Evolutionary conservation across 495 filamentous ascomycete genomes (phyloP), one percentile per base, ranked within the genome.

Genomic region (Annulohypoxylon nitens): DNA sequence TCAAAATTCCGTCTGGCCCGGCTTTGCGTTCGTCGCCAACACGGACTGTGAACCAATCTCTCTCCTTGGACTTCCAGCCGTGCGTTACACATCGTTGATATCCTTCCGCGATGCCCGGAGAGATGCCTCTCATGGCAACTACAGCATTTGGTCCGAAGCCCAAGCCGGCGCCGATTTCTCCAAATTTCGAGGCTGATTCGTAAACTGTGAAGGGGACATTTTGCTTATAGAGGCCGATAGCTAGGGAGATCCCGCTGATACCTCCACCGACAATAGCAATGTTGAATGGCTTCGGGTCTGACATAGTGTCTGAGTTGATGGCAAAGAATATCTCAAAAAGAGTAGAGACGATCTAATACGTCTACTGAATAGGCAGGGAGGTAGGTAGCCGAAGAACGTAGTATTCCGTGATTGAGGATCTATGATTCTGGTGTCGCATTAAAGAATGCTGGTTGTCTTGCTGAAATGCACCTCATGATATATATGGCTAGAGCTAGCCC

Each of bases 131-230:
- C 85, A 92, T 88, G 0, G 89, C 89, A 1, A 83, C 78, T 4
- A 85, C 79, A 6, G 89, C 83, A 74, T 91, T 91, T 37, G 88
- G 85, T 0, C 86, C 86, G 41, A 92, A 86, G 10, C 83, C 85
- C 3, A 92, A 83, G 10, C 90, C 90, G 2, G 90, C 90, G 30
- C 90, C 90, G 3, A 92, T 85, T 68, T 88, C 86, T 1, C 79
- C 79, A 43, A 90, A 86, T 0, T 70, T 70, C 4, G 74, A 57
- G 0, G 84, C 83, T 9, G 86, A 81, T 67, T 90, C 88, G 78
- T 89, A 91, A 59, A 90, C 76, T 5, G 80, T 86, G 57, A 85
- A 71, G 1, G 81, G 77, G 43, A 91, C 74, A 39, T 71, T 60
- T 20, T 77, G 72, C 33, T 74, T 70, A 18, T 83, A 73, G 14